Percentiles rank a stretch among this genome's conserved stretches.
Evolutionary conservation across 805 yeast species (phyloP).

Genomic region (Saccharomycopsis microspora): DNA sequence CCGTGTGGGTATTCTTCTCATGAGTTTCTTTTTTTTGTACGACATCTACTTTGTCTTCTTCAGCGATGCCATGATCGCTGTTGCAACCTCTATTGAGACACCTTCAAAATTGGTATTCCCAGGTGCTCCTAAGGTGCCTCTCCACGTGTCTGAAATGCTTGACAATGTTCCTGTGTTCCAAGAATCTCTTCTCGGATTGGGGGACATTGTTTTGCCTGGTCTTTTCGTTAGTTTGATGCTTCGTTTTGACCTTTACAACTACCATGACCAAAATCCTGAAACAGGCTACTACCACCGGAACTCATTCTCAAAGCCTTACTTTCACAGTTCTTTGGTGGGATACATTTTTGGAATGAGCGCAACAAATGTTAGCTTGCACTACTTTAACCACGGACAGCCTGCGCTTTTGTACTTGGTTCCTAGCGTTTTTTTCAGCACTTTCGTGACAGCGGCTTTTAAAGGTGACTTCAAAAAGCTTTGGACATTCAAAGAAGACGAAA

Average conservation of each 20-base stretch:
- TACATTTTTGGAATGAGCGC: conserved; percentile 35
- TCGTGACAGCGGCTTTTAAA: conserved; percentile 23
- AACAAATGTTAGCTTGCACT: conserved; percentile 31
- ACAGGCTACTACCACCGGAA: conserved; percentile 31
- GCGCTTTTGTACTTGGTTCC: conserved; percentile 60
- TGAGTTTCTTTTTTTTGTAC: conserved; percentile 42
- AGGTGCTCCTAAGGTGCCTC: conserved; percentile 16
- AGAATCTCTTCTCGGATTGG: conserved; percentile 44
- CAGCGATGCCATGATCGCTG: conserved; percentile 49
- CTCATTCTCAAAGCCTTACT: conserved; percentile 33
- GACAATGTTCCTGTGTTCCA: conserved; percentile 15
- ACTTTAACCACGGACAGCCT: conserved; percentile 45
- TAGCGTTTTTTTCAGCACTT: conserved; percentile 25
- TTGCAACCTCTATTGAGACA: conserved; percentile 41
- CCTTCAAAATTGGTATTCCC: conserved; percentile 41
- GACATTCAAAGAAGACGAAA: conserved; percentile 22
- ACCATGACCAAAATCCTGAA: conserved; percentile 20
- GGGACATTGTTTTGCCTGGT: conserved; percentile 58
- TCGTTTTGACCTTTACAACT: conserved; percentile 39
- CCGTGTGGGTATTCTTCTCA: conserved; percentile 32
- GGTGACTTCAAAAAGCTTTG: conserved; percentile 33
- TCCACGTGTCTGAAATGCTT: background rate
- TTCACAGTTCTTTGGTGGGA: conserved; percentile 31
- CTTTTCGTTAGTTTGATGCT: conserved; percentile 38
- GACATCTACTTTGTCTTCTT: conserved; percentile 61